phyloP scores from a whole-genome alignment of 2,329 filamentous ascomycete genomes.

The Aspergillus sp. region DNA sequence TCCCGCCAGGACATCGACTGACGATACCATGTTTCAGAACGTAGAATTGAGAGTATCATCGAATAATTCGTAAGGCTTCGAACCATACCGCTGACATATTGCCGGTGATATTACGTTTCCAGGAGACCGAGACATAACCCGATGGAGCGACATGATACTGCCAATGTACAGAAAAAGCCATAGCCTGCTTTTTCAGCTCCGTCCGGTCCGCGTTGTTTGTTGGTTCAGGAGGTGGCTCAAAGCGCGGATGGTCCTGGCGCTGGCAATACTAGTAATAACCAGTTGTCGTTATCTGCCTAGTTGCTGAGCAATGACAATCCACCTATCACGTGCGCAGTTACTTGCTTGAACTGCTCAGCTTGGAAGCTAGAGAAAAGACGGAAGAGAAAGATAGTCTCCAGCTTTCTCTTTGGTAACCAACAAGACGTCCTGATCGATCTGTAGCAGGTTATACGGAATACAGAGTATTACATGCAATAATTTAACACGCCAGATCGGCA shows the following conservation, averaged over 20 bases:
- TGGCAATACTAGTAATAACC: not conserved
- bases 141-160: not conserved
- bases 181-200: not conserved
- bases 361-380: conserved; percentile 3
- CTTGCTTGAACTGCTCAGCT: too few species aligned
- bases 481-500: conserved; percentile 18
- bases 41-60: too few species aligned
- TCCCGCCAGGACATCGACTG: too few species aligned
- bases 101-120: not conserved
- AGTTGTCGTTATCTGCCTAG: not conserved
- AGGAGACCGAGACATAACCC: not conserved
- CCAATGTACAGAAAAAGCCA: too few species aligned
- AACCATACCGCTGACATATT: not conserved
- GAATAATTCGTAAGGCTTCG: not conserved
- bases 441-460: too few species aligned
- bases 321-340: not conserved
- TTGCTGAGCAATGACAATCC: too few species aligned
- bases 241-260: not conserved
- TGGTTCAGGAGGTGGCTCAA: conserved; percentile 2
- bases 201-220: not conserved
- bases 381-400: not conserved
- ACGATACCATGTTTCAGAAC: too few species aligned
- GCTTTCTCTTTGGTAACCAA: too few species aligned
- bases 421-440: too few species aligned
- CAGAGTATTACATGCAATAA: too few species aligned